A percentile compares a stretch with the other conserved stretches of the same genome.
phyloP scores from a whole-genome alignment of 345 rosid species.

The Arabidopsis thaliana region DNA sequence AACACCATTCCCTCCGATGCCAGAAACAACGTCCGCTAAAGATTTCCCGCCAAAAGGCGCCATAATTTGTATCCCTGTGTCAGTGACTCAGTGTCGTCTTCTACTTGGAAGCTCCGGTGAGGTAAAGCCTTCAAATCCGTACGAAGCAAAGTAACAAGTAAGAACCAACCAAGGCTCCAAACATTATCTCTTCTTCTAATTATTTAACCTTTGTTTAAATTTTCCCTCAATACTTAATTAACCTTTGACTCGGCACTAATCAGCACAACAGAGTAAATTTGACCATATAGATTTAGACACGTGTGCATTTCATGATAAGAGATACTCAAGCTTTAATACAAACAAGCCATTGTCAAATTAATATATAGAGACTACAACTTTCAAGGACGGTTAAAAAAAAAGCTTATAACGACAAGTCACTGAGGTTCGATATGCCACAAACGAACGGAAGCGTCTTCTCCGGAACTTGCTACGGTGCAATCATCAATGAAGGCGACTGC shows the following conservation, averaged over 20 bases:
- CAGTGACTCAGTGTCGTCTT: conserved; percentile 38
- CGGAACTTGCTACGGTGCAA: conserved; percentile 59
- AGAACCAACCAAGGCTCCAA: conserved; percentile 31
- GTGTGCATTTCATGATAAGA: conserved; percentile 15
- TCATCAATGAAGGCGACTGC: conserved; percentile 66
- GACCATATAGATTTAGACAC: conserved; percentile 7
- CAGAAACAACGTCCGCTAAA: conserved; percentile 56
- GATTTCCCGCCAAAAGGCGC: conserved; percentile 75
- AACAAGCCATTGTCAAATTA: background rate
- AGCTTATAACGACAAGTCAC: conserved; percentile 14
- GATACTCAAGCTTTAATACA: conserved; percentile 13
- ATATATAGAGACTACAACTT: conserved; percentile 22
- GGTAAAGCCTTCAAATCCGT: conserved; percentile 21
- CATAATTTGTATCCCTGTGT: conserved; percentile 38
- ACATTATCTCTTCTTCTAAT: conserved; percentile 34
- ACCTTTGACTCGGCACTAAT: background rate
- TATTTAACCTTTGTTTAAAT: conserved; percentile 31
- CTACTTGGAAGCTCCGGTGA: conserved; percentile 41
- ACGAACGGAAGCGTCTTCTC: conserved; percentile 77
- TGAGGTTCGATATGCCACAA: conserved; percentile 55
- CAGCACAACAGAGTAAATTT: conserved; percentile 1
- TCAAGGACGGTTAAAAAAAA: conserved; percentile 16
- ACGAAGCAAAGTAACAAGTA: conserved; percentile 25
- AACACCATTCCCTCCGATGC: conserved; percentile 72
- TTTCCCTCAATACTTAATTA: conserved; percentile 11